phyloP scores from a whole-genome alignment of 2,329 filamentous ascomycete genomes.

The Apiospora saccharicola region DNA sequence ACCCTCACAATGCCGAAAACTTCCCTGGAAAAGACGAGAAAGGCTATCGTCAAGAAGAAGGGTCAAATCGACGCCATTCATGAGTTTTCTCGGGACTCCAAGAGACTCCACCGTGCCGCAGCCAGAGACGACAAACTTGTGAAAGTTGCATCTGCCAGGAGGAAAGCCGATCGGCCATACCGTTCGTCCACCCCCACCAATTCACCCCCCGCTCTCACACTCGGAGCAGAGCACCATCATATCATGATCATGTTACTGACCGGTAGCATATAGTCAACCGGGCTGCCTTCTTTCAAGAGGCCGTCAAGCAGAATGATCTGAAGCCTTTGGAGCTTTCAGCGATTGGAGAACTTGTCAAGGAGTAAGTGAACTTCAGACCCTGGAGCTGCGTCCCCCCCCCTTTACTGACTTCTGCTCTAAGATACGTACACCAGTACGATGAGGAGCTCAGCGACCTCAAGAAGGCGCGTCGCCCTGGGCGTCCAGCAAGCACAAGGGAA shows the following conservation, averaged over 20 bases:
- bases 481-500: constrained; percentile 79
- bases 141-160: constrained; percentile 72
- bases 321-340: constrained; percentile 60
- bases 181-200: constrained; percentile 55
- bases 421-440: constrained; percentile 72
- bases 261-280: constrained; percentile 63
- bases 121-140: constrained; percentile 84
- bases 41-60: constrained; percentile 89
- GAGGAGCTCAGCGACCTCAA: constrained; percentile 73
- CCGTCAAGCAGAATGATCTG: constrained; percentile 59
- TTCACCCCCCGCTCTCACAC: neutral
- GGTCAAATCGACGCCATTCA: constrained; percentile 79
- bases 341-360: constrained; percentile 67
- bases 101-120: constrained; percentile 79
- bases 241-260: constrained; percentile 6
- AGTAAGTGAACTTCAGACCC: constrained; percentile 51
- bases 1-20: constrained; percentile 57
- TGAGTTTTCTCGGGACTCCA: constrained; percentile 86
- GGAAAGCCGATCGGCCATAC: constrained; percentile 77
- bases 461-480: constrained; percentile 76
- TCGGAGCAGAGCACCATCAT: constrained; percentile 13
- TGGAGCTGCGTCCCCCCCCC: neutral
- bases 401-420: constrained; percentile 41
- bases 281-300: constrained; percentile 75
- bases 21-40: constrained; percentile 78